Evolutionary conservation across 208 protist genomes (phyloP).

Genomic region (Leishmania braziliensis): DNA sequence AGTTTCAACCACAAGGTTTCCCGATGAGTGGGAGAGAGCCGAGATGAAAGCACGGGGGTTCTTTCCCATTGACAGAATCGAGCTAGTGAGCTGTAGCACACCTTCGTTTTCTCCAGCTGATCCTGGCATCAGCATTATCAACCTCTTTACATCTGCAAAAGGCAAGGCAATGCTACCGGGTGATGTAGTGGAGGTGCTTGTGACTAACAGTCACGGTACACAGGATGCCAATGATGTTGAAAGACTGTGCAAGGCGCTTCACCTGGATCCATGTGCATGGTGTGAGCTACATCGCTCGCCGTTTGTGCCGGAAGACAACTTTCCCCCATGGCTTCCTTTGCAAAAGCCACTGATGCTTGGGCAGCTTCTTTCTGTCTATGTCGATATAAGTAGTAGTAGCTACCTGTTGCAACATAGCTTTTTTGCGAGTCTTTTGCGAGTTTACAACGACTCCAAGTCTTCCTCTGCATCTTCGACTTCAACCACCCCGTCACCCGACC

Average conservation of each 20-base stretch:
- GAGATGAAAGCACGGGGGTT: slow-evolving; percentile 20
- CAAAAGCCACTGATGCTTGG: slow-evolving; percentile 61
- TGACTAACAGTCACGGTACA: slow-evolving; percentile 48
- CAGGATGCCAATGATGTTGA: slow-evolving; percentile 45
- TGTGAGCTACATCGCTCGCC: slow-evolving; percentile 79
- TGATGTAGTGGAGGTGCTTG: slow-evolving; percentile 79
- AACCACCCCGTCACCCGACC: not conserved
- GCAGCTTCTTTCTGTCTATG: slow-evolving; percentile 72
- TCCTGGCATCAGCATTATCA: slow-evolving; percentile 32
- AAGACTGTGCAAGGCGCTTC: slow-evolving; percentile 59
- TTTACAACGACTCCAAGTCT: slow-evolving; percentile 44
- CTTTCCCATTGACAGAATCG: slow-evolving; percentile 22
- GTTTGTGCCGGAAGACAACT: slow-evolving; percentile 77
- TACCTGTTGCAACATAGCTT: slow-evolving; percentile 79
- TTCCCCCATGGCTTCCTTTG: slow-evolving; percentile 83
- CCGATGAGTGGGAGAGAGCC: slow-evolving; percentile 11
- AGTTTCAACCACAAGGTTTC: not conserved
- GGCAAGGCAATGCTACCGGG: slow-evolving; percentile 39
- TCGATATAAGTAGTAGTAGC: slow-evolving; percentile 82
- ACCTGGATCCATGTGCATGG: slow-evolving; percentile 46
- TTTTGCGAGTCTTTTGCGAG: slow-evolving; percentile 67
- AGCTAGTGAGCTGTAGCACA: slow-evolving; percentile 19
- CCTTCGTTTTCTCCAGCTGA: slow-evolving; percentile 3
- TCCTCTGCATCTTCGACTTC: not conserved
- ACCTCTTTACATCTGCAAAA: slow-evolving; percentile 14